These are phyloP conservation scores for Nepenthes mirabilis DNA, from an alignment of 148 eudicot genomes.

Conservation along the genomic window DNA sequence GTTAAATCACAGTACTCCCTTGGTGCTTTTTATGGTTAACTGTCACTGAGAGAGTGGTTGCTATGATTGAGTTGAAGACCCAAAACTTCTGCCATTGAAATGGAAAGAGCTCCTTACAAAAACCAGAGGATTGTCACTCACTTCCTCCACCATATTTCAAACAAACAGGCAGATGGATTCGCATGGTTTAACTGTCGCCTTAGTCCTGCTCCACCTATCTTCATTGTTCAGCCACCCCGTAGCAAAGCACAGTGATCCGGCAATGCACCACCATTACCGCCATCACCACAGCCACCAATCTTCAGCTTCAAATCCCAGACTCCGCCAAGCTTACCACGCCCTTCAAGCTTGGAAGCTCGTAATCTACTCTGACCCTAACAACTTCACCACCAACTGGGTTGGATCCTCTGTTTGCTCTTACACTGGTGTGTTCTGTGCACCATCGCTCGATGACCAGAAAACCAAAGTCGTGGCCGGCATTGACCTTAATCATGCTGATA, in stretches of 20 bases:
- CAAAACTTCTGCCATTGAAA: too few relatives aligned
- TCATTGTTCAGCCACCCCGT: slow-evolving; percentile 12
- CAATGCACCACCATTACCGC: slow-evolving; percentile 10
- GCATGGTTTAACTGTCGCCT: slow-evolving; percentile 4
- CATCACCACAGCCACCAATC: slow-evolving; percentile 13
- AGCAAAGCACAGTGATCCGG: slow-evolving; percentile 21
- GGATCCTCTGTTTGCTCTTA: slow-evolving; percentile 57
- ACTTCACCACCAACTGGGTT: slow-evolving; percentile 56
- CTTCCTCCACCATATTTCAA: neutral
- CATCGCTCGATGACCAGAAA: slow-evolving; percentile 17
- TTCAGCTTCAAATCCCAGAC: slow-evolving; percentile 15
- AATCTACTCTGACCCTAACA: slow-evolving; percentile 54
- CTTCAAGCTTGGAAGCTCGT: slow-evolving; percentile 63
- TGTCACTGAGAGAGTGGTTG: slow-evolving; percentile 1
- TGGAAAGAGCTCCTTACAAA: neutral
- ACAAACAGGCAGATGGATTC: slow-evolving; percentile 20
- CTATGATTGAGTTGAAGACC: slow-evolving; percentile 2
- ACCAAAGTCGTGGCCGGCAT: slow-evolving; percentile 34
- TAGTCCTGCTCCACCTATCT: slow-evolving; percentile 12
- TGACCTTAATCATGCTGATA: slow-evolving; percentile 49
- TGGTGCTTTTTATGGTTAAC: slow-evolving; percentile 1
- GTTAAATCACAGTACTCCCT: too few relatives aligned
- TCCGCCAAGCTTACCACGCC: slow-evolving; percentile 48
- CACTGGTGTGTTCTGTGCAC: slow-evolving; percentile 45
- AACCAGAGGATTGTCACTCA: neutral